A percentile compares a stretch with the other conserved stretches of the same genome.
Conservation (phyloP, 2,329 filamentous ascomycete genomes). For the Nothophoma quercina region DNA sequence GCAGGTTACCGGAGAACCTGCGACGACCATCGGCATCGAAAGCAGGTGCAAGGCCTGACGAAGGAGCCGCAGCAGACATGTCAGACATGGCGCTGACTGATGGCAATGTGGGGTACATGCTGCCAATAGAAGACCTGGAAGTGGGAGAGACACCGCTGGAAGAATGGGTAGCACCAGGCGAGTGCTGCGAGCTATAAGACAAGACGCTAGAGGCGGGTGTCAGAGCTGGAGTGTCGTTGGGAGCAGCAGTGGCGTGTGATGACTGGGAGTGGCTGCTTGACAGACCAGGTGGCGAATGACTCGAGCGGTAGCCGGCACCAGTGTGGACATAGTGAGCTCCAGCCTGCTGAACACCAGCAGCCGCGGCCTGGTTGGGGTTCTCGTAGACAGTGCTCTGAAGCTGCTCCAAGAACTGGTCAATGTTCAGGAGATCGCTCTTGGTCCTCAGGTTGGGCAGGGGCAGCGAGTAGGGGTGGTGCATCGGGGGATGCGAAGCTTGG, state of each 20-base stretch:
- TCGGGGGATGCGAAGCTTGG: slow-evolving; percentile 66
- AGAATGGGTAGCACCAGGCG: slow-evolving; percentile 73
- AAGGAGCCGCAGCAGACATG: slow-evolving; percentile 66
- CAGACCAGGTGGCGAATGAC: slow-evolving; percentile 62
- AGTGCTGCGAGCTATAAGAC: slow-evolving; percentile 80
- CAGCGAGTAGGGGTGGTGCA: slow-evolving; percentile 84
- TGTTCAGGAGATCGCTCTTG: slow-evolving; percentile 91
- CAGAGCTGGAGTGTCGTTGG: slow-evolving; percentile 73
- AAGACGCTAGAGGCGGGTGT: slow-evolving; percentile 78
- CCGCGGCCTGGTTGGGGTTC: slow-evolving; percentile 81
- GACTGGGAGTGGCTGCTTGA: slow-evolving; percentile 52
- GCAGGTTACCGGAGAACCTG: slow-evolving; percentile 67
- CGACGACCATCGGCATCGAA: slow-evolving; percentile 68
- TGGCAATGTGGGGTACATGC: slow-evolving; percentile 78
- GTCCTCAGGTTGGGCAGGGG: slow-evolving; percentile 90
- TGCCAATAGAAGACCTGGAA: slow-evolving; percentile 62
- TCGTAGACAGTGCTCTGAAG: slow-evolving; percentile 97
- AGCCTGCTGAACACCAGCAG: slow-evolving; percentile 78
- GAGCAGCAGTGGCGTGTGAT: slow-evolving; percentile 60
- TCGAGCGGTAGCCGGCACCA: slow-evolving; percentile 61
- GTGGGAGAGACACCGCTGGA: slow-evolving; percentile 70
- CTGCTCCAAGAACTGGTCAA: slow-evolving; percentile 93
- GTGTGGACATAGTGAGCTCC: slow-evolving; percentile 70
- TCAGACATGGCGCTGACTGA: slow-evolving; percentile 72
- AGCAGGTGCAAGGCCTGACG: slow-evolving; percentile 72